Conservation (phyloP, 495 filamentous ascomycete species). For the Viridothelium virens region DNA sequence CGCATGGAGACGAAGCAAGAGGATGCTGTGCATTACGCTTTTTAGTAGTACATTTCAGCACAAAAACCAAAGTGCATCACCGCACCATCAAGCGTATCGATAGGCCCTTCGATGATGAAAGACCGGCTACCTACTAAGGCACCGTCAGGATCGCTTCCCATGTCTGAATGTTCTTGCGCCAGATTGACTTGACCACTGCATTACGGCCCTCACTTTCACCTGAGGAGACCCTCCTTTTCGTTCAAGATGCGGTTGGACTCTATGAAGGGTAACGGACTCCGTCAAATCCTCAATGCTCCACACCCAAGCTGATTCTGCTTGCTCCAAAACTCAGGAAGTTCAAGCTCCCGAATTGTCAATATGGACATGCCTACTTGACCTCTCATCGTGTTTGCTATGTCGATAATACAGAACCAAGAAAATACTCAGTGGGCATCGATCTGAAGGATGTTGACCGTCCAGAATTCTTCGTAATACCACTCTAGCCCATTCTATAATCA, state of each 20-base stretch:
- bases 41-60: no score
- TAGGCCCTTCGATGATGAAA: not conserved
- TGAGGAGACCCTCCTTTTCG: conserved; percentile 86
- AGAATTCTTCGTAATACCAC: conserved; percentile 69
- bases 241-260: conserved; percentile 92
- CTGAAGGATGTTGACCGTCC: conserved; percentile 84
- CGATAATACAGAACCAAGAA: conserved; percentile 77
- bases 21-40: not conserved
- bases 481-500: conserved; percentile 1
- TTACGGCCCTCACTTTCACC: conserved; percentile 82
- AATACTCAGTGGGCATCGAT: conserved; percentile 75
- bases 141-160: conserved; percentile 24
- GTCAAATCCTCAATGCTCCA: conserved; percentile 6
- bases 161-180: conserved; percentile 92
- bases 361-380: conserved; percentile 92
- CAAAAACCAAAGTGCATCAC: not conserved
- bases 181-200: conserved; percentile 88
- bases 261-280: conserved; percentile 76
- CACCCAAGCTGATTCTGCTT: conserved; percentile 14
- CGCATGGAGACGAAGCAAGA: no score
- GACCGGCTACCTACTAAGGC: not conserved
- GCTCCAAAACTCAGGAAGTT: conserved; percentile 57
- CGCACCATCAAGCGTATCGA: not conserved
- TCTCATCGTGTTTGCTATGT: conserved; percentile 94
- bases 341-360: conserved; percentile 89